Conservation (phyloP, 495 filamentous ascomycete genomes). For the Annulohypoxylon nitens region DNA sequence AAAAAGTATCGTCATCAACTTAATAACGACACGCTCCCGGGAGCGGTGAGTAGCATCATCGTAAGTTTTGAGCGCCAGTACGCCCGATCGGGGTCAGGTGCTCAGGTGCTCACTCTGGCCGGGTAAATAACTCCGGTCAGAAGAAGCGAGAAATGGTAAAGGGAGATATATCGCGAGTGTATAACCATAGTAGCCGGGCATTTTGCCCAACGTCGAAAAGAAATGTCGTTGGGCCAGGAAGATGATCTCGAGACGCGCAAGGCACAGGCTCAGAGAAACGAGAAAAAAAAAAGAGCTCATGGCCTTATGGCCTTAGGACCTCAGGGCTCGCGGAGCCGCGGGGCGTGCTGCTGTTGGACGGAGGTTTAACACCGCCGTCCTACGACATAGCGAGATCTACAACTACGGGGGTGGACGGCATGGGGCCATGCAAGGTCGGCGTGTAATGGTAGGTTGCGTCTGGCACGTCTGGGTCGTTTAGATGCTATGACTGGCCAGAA, state of each 20-base stretch:
- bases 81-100: constrained; percentile 24
- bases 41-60: constrained; percentile 39
- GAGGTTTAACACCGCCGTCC: constrained; percentile 40
- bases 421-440: constrained; percentile 47
- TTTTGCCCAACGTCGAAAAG: constrained; percentile 8
- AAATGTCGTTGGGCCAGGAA: constrained; percentile 16
- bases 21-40: constrained; percentile 19
- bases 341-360: constrained; percentile 34
- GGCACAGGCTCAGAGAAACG: not conserved
- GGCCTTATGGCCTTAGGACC: too few relatives aligned
- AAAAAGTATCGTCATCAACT: constrained; percentile 38
- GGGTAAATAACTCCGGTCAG: constrained; percentile 26
- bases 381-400: constrained; percentile 44
- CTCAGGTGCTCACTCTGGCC: constrained; percentile 3
- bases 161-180: constrained; percentile 28
- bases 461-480: constrained; percentile 14
- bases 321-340: constrained; percentile 19
- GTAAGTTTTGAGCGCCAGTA: constrained; percentile 21
- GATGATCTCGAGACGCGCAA: not conserved
- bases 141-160: constrained; percentile 24
- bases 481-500: constrained; percentile 36
- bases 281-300: too few relatives aligned
- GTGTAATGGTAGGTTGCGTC: constrained; percentile 48
- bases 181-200: constrained; percentile 14
- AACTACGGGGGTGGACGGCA: constrained; percentile 33